Conservation (phyloP, 495 filamentous ascomycete species). For the Penicillium pulvis region DNA sequence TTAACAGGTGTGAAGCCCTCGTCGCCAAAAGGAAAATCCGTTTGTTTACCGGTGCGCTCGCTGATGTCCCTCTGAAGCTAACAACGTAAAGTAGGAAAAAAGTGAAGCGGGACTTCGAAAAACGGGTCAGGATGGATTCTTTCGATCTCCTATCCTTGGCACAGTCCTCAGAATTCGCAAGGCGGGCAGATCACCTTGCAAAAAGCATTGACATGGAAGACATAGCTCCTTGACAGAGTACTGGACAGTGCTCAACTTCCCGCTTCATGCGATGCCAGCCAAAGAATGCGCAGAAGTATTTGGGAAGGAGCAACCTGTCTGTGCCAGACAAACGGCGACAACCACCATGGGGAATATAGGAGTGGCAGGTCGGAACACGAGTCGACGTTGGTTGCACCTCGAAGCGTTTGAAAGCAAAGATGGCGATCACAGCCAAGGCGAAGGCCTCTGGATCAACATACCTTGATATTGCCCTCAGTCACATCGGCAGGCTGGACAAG, state of each 20-base stretch:
- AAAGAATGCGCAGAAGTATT: conserved; percentile 33
- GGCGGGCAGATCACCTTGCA: conserved; percentile 24
- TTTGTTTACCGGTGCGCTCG: conserved; percentile 63
- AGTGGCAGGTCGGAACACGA: conserved; percentile 36
- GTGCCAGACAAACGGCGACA: conserved; percentile 32
- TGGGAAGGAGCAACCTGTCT: conserved; percentile 44
- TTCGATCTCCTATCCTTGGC: conserved; percentile 34
- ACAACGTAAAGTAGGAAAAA: conserved; percentile 24
- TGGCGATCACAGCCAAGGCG: conserved; percentile 58
- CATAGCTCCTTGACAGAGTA: conserved; percentile 33
- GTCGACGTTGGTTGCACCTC: conserved; percentile 43
- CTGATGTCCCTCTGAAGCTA: conserved; percentile 49
- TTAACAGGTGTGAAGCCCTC: conserved; percentile 3
- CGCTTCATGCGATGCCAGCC: conserved; percentile 39
- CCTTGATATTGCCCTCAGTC: conserved; percentile 94
- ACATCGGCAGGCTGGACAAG: conserved; percentile 82
- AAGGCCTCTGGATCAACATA: conserved; percentile 82
- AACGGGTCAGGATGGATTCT: conserved; percentile 23
- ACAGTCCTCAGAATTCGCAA: conserved; percentile 37
- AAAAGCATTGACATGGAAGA: conserved; percentile 20
- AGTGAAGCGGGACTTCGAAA: conserved; percentile 25
- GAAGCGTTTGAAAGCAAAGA: conserved; percentile 48
- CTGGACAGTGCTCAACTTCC: conserved; percentile 52
- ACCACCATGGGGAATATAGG: conserved; percentile 30
- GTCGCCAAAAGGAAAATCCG: conserved; percentile 22